These are phyloP conservation scores for Liriodendron chinense DNA, from an alignment of 164 flowering plant genomes.

Conservation along the genomic window DNA sequence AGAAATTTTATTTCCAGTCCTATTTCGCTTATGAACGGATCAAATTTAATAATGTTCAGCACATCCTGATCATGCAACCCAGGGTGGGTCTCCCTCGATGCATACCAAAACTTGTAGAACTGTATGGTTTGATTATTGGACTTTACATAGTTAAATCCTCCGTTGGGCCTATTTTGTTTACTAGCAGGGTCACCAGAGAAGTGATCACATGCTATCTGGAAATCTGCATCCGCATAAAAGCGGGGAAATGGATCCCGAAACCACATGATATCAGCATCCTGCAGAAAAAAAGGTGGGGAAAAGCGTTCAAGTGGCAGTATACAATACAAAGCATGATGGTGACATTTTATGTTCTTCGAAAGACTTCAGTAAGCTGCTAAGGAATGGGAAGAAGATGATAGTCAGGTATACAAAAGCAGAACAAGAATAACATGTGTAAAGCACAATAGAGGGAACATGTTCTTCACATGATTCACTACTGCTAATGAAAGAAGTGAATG, in stretches of 20 bases:
- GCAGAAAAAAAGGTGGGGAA: constrained; percentile 14
- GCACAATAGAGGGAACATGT: background rate
- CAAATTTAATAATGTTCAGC: constrained; percentile 54
- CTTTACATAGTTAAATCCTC: constrained; percentile 72
- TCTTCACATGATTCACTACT: background rate
- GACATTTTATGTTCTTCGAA: background rate
- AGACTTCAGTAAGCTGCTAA: background rate
- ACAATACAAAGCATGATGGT: background rate
- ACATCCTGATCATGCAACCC: constrained; percentile 81
- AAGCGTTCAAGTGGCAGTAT: background rate
- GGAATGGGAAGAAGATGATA: background rate
- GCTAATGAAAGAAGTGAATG: background rate
- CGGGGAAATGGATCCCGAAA: constrained; percentile 70
- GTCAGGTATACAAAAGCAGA: background rate
- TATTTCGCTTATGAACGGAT: constrained; percentile 35
- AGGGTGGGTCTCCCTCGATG: constrained; percentile 46
- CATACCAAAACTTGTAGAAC: constrained; percentile 77
- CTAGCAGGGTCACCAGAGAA: constrained; percentile 48
- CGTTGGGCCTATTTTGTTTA: constrained; percentile 59
- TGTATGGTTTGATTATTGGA: constrained; percentile 60
- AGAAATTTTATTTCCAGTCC: constrained; percentile 61
- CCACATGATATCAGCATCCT: constrained; percentile 96
- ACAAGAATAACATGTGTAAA: background rate
- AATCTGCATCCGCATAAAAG: constrained; percentile 62
- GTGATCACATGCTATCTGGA: constrained; percentile 83